Conservation (phyloP, 139 green algal species). For the Chlamydomonas incerta region DNA sequence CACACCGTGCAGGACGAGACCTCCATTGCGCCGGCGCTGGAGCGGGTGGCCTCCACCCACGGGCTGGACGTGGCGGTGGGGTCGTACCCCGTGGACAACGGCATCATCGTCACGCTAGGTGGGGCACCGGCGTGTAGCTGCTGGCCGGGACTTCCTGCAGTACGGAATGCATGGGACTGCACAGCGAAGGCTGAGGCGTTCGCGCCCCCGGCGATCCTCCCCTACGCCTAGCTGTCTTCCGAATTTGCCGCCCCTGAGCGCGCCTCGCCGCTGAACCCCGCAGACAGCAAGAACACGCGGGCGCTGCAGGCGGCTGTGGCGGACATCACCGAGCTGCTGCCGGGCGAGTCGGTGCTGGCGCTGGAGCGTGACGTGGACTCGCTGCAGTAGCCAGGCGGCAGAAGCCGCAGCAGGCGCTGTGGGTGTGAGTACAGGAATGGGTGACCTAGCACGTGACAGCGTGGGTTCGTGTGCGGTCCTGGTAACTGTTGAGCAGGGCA, state of each 20-base stretch:
- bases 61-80: constrained; percentile 70
- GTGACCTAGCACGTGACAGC: too few relatives aligned
- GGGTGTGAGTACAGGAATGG: too few relatives aligned
- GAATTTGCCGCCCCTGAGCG: too few relatives aligned
- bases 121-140: background rate
- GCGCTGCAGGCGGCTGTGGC: constrained; percentile 16
- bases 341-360: constrained; percentile 11
- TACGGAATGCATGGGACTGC: too few relatives aligned
- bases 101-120: constrained; percentile 36
- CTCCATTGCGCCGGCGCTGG: constrained; percentile 65
- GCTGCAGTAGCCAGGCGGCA: background rate
- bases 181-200: too few relatives aligned
- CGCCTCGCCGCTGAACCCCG: too few relatives aligned
- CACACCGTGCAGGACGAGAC: constrained; percentile 60
- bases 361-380: constrained; percentile 47
- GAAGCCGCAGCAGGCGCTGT: too few relatives aligned
- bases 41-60: constrained; percentile 54
- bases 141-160: too few relatives aligned
- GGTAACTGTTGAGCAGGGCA: too few relatives aligned
- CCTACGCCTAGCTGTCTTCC: too few relatives aligned
- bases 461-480: too few relatives aligned
- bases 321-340: constrained; percentile 35
- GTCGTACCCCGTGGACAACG: constrained; percentile 68
- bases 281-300: constrained; percentile 40
- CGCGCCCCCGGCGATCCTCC: too few relatives aligned